Percentiles rank a stretch among this genome's conserved stretches.
Evolutionary conservation across 2,329 filamentous ascomycete genomes (phyloP).

Genomic region (Canariomyces notabilis): DNA sequence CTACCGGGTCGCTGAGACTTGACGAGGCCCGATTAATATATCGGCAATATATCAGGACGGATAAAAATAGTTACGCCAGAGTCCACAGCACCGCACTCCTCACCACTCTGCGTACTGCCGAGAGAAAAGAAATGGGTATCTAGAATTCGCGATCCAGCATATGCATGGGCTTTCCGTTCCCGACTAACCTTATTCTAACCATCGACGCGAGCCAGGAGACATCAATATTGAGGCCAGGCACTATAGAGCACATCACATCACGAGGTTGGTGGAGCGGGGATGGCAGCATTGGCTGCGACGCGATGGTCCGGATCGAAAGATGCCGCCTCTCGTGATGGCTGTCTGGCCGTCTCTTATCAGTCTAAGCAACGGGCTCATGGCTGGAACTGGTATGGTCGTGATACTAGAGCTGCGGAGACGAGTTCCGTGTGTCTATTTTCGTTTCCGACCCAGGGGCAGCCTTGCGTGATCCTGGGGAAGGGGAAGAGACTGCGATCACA

Average conservation of each 20-base stretch:
- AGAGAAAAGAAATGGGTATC: too few species aligned
- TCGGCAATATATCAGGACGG: not conserved
- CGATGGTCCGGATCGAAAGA: slow-evolving; percentile 2
- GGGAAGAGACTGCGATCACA: too few species aligned
- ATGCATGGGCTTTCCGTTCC: not conserved
- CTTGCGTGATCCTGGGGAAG: too few species aligned
- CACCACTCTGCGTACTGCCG: not conserved
- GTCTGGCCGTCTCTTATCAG: not conserved
- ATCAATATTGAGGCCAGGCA: not conserved
- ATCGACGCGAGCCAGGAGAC: not conserved
- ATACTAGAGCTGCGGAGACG: not conserved
- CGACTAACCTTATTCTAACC: slow-evolving; percentile 9
- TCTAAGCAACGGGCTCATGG: not conserved
- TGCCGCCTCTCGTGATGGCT: not conserved
- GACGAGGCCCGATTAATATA: not conserved
- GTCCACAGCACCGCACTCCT: not conserved
- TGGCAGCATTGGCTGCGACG: slow-evolving; percentile 12
- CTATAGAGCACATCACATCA: slow-evolving; percentile 3
- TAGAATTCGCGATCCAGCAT: not conserved
- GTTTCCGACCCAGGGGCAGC: not conserved
- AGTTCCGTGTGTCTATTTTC: not conserved
- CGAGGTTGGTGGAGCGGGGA: not conserved
- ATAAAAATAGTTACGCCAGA: slow-evolving; percentile 6
- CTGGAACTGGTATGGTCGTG: not conserved
- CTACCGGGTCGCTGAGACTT: not conserved